Base-by-base conservation (phyloP, 23 red algal species). In the Gracilaria gracilis region DNA sequence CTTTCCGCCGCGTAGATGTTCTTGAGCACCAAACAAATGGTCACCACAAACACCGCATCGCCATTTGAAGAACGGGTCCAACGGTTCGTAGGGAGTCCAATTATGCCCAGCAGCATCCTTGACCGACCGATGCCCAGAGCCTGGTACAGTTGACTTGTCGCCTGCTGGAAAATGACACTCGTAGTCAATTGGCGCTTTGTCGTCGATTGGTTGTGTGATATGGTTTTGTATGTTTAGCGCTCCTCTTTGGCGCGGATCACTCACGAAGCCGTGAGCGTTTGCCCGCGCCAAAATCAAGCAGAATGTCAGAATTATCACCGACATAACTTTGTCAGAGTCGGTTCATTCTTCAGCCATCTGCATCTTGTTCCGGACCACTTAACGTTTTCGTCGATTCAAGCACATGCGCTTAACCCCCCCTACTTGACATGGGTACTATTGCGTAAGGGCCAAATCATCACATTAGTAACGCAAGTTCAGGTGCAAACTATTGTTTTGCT, bases 71-170 rank as follows among this genome's bases (percentile, higher is more conserved):
- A 27, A 40, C 35, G 57, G 44, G 15, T 25, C 74, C 33, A 76
- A 27, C 0, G 89, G 89, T 77, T 92, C 89, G 83, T 75, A 92
- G 11, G 89, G 89, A 53, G 89, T 83, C 89, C 89, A 92, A 49
- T 54, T 29, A 37, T 77, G 9, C 14, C 47, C 67, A 23, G 80
- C 80, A 13, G 77, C 75, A 36, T 51, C 38, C 66, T 84, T 67
- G 4, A 75, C 65, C 24, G 89, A 92, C 38, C 37, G 29, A 31
- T 53, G 24, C n/a, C 89, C 89, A 67, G 89, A 66, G 19, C 89
- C 89, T 77, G 75, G 79, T 42, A 15, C 21, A 28, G 61, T 51
- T 48, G 40, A 40, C 66, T 84, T 92, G 36, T 92, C 65, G 29
- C 89, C 89, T 7, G 89, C 77, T 11, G 89, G 89, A 51, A 92